Percentiles rank a stretch among this genome's conserved stretches.
Evolutionary conservation across 768 basidiomycete genomes (phyloP).

Genomic region (button mushroom (Agaricus bisporus)): DNA sequence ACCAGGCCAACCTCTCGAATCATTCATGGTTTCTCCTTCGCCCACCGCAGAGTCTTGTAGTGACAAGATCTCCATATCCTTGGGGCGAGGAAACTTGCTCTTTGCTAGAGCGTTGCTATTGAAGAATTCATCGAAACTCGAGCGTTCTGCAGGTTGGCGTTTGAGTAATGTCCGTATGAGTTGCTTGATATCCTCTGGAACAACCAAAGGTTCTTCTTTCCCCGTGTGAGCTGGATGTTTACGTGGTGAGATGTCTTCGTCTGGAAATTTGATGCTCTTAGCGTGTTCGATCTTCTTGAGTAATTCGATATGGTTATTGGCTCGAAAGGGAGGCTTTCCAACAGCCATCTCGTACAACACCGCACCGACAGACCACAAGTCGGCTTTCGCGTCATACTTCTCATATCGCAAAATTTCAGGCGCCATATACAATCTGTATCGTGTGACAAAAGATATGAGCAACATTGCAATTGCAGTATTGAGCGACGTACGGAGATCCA

Average conservation of each 20-base stretch:
- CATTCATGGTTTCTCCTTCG: conserved; percentile 21
- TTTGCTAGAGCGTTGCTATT: conserved; percentile 69
- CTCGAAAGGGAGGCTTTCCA: conserved; percentile 91
- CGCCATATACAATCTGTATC: conserved; percentile 88
- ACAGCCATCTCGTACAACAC: conserved; percentile 95
- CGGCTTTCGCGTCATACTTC: conserved; percentile 96
- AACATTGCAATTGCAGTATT: neutral
- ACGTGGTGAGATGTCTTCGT: conserved; percentile 61
- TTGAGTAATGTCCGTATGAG: conserved; percentile 83
- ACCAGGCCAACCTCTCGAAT: conserved; percentile 26
- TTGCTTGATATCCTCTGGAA: conserved; percentile 80
- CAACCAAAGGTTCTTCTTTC: conserved; percentile 44
- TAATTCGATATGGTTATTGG: conserved; percentile 93
- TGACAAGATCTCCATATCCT: conserved; percentile 24
- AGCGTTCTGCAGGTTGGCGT: conserved; percentile 77
- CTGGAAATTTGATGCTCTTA: conserved; percentile 92
- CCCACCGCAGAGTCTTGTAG: conserved; percentile 7
- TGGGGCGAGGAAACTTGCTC: conserved; percentile 67
- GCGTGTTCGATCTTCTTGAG: conserved; percentile 87
- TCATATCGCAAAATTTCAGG: conserved; percentile 96
- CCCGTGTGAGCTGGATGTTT: conserved; percentile 34
- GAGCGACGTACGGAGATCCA: conserved; percentile 81
- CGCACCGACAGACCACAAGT: conserved; percentile 97
- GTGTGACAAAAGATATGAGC: neutral
- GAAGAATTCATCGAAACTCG: conserved; percentile 92